These are phyloP conservation scores for Fraxinus greggii DNA, from an alignment of 305 asterid genomes.

Conservation along the genomic window DNA sequence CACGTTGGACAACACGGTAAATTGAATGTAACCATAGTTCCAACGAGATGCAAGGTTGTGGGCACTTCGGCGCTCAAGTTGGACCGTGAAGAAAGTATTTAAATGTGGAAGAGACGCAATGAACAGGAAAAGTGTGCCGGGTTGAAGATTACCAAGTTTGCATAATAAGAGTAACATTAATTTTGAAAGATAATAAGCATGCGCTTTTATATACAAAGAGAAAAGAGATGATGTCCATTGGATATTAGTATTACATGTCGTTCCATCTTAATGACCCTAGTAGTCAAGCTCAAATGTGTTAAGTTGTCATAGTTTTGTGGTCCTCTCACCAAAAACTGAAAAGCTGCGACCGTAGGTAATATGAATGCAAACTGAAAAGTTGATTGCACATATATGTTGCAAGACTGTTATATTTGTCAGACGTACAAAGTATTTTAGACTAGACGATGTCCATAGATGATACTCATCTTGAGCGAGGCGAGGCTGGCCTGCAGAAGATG, in stretches of 20 bases:
- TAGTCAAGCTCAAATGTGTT: background rate
- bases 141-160: background rate
- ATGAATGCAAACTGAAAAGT: background rate
- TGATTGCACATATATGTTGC: no score
- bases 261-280: background rate
- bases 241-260: no score
- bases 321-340: background rate
- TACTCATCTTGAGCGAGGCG: background rate
- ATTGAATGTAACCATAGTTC: background rate
- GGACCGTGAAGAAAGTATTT: background rate
- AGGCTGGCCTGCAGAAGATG: background rate
- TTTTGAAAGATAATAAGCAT: background rate
- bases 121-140: background rate
- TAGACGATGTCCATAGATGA: background rate
- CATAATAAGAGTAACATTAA: background rate
- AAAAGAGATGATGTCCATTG: no score
- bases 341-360: background rate
- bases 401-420: background rate
- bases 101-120: background rate
- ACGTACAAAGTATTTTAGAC: no score
- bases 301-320: background rate
- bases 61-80: background rate
- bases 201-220: no score
- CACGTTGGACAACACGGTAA: background rate
- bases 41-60: background rate